These are phyloP conservation scores for Malus fusca DNA, from an alignment of 306 rosid genomes.

Conservation along the genomic window DNA sequence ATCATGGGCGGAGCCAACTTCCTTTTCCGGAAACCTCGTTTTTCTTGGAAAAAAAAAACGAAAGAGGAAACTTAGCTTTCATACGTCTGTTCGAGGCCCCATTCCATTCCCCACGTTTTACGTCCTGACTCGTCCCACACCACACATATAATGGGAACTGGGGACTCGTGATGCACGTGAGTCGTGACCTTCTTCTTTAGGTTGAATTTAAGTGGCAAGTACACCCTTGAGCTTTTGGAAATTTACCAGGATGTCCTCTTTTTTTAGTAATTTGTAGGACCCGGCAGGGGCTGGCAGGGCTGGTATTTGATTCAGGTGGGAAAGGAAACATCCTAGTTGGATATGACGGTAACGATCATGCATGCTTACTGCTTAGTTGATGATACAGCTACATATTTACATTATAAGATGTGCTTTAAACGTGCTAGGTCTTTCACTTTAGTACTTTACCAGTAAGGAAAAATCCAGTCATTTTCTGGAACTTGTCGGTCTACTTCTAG, in stretches of 20 bases:
- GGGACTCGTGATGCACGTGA: slow-evolving; percentile 17
- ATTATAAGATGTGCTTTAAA: neutral
- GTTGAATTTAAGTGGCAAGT: neutral
- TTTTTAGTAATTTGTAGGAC: neutral
- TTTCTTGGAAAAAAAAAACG: neutral
- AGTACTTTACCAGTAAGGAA: no score
- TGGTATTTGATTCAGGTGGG: neutral
- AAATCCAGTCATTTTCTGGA: no score
- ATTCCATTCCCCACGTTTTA: no score
- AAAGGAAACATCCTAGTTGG: slow-evolving; percentile 5
- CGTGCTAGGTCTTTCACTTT: neutral
- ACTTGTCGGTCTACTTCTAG: no score
- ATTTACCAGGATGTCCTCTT: neutral
- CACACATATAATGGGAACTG: neutral
- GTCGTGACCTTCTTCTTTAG: neutral
- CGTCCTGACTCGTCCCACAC: slow-evolving; percentile 25
- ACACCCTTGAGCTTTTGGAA: neutral
- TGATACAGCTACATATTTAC: neutral
- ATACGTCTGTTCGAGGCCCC: neutral
- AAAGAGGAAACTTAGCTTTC: slow-evolving; percentile 9
- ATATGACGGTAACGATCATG: neutral
- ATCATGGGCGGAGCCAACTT: slow-evolving; percentile 6
- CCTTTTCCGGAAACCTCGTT: slow-evolving; percentile 60
- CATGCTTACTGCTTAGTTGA: neutral
- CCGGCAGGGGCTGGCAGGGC: neutral